phyloP scores from a whole-genome alignment of 768 basidiomycete genomes.

The Kwoniella botswanensis region DNA sequence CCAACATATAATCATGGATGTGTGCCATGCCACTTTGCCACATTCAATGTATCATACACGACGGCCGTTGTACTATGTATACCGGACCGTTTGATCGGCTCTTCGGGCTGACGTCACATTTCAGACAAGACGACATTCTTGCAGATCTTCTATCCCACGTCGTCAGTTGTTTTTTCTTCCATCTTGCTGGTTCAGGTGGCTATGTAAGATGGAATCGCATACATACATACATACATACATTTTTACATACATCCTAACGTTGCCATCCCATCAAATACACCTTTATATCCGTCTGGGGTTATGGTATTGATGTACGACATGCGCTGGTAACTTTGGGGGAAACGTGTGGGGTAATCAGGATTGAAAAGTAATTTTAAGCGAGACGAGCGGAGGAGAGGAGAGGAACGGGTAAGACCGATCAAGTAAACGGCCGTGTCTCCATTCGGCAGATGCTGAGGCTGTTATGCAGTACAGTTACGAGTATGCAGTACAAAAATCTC shows the following conservation, averaged over 20 bases:
- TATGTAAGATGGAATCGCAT: no score
- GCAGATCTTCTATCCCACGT: background rate
- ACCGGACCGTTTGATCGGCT: background rate
- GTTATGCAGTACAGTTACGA: no score
- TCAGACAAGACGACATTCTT: background rate
- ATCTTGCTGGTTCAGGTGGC: no score
- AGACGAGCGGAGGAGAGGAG: background rate
- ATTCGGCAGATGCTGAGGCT: no score
- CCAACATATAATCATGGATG: background rate
- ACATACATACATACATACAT: no score
- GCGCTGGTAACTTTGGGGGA: background rate
- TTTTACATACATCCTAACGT: no score
- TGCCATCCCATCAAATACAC: no score
- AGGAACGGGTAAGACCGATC: no score
- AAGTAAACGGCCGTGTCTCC: no score
- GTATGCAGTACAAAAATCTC: background rate
- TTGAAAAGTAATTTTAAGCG: background rate
- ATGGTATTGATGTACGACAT: no score
- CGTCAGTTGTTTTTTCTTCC: background rate
- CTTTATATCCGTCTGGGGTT: no score
- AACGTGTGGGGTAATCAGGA: background rate
- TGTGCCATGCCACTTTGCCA: background rate
- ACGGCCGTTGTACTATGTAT: background rate
- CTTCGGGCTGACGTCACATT: conserved; percentile 8
- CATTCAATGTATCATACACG: background rate